These are phyloP conservation scores for Diplodia corticola DNA, from an alignment of 2,329 filamentous ascomycete species.

Conservation along the genomic window DNA sequence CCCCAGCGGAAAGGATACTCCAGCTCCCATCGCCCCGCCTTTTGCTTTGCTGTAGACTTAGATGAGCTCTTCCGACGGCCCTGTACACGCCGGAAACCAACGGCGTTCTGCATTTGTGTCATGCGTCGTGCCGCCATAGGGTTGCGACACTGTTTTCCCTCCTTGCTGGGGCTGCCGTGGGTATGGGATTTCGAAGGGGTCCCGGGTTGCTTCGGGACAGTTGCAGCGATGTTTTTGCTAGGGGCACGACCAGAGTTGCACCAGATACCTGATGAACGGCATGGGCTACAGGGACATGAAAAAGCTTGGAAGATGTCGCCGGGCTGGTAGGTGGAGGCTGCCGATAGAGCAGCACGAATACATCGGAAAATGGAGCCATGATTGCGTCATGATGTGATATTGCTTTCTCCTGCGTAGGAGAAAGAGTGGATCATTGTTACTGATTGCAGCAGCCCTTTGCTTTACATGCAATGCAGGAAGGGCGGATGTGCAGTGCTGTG, in stretches of 20 bases:
- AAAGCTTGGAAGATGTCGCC: neutral
- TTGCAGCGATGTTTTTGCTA: neutral
- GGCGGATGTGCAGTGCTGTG: no score
- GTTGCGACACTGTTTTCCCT: neutral
- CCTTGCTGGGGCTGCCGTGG: neutral
- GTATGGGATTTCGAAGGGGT: neutral
- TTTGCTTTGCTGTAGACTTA: neutral
- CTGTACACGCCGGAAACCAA: neutral
- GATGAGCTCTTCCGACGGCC: neutral
- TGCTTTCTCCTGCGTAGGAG: no score
- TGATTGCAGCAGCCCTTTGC: no score
- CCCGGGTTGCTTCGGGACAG: neutral
- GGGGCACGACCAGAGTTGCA: neutral
- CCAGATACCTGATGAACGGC: neutral
- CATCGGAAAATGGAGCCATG: neutral
- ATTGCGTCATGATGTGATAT: neutral
- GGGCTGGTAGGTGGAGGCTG: neutral
- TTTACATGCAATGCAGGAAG: no score
- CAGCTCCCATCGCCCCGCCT: neutral
- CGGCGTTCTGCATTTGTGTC: neutral
- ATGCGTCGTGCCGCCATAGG: neutral
- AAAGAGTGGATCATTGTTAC: no score
- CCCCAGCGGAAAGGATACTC: neutral
- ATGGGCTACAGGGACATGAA: neutral
- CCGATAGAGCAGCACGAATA: neutral